These are phyloP conservation scores for Aureobasidium sp. DNA, from an alignment of 2,329 filamentous ascomycete species.

Conservation along the genomic window DNA sequence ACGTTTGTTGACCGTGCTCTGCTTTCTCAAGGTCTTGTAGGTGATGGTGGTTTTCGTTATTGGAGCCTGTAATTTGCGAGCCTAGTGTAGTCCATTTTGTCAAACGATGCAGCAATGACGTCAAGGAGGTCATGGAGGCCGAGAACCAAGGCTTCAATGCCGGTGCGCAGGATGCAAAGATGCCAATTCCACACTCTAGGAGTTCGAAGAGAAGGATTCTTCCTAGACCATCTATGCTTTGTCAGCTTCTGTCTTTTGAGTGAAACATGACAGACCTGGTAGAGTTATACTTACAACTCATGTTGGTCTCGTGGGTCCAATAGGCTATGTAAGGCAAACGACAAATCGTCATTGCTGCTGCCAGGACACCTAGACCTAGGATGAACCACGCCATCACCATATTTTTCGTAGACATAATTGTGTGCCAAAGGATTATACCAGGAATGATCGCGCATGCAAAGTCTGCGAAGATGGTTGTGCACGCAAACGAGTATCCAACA, in stretches of 20 bases:
- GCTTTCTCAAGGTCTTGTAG: background rate
- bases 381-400: background rate
- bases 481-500: background rate
- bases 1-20: background rate
- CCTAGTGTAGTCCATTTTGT: background rate
- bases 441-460: slow-evolving; percentile 1
- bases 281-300: background rate
- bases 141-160: slow-evolving; percentile 2
- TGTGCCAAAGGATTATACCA: slow-evolving; percentile 4
- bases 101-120: background rate
- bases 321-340: slow-evolving; percentile 6
- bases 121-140: background rate
- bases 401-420: background rate
- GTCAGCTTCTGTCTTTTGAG: background rate
- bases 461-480: background rate
- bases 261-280: background rate
- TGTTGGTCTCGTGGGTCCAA: background rate
- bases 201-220: slow-evolving; percentile 5
- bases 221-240: background rate
- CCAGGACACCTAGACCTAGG: background rate
- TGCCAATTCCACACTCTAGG: background rate
- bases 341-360: slow-evolving; percentile 1
- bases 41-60: background rate
- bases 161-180: slow-evolving; percentile 5
- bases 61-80: background rate